Evolutionary conservation across 2,329 filamentous ascomycete genomes (phyloP), one percentile per base, ranked within the genome.

Genomic region (Elsinoe necatrix): DNA sequence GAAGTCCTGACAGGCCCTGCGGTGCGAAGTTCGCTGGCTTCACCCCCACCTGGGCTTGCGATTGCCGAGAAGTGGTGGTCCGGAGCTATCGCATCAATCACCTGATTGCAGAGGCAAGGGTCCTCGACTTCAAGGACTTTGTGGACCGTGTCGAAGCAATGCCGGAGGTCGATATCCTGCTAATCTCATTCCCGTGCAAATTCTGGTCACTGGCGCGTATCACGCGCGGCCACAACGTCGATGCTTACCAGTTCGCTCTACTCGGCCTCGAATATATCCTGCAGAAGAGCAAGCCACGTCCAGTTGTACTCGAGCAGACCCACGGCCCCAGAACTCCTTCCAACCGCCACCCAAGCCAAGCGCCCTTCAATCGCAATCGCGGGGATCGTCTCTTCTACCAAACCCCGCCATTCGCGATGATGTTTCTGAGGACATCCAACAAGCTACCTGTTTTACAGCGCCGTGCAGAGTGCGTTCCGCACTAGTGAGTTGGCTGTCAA

Each of bases 261-360:
- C 77, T 77, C 43, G 71, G 71, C 0, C 67, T 77, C 0, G 70
- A 74, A 1, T 68, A 77, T 3, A 68, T 90, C 0, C 70, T 92
- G 0, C 69, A 77, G 4, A 77, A 78, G 34, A 68, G 78, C 0
- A 78, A 76, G 0, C 88, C 89, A 0, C 77, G 89, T 0, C 65
- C 92, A 0, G 79, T 88, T 1, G 95, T 88, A 0, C 72, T 95
- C 0, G 89, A 95, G 63, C 86, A 95, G 65, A 91, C 34, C 34
- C 27, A 29, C 27, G 27, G 9, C 27, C 27, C 4, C 27, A 29
- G n/a, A n/a, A n/a, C n/a, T n/a, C n/a, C n/a, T n/a, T n/a, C n/a
- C n/a, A n/a, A n/a, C n/a, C n/a, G 4, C 27, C 27, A 29, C 27
- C 27, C 4, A 4, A 29, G 27, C 27, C 27, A 29, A 4, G 27